phyloP scores from a whole-genome alignment of 2,329 filamentous ascomycete species.

The Trichoderma koningii region DNA sequence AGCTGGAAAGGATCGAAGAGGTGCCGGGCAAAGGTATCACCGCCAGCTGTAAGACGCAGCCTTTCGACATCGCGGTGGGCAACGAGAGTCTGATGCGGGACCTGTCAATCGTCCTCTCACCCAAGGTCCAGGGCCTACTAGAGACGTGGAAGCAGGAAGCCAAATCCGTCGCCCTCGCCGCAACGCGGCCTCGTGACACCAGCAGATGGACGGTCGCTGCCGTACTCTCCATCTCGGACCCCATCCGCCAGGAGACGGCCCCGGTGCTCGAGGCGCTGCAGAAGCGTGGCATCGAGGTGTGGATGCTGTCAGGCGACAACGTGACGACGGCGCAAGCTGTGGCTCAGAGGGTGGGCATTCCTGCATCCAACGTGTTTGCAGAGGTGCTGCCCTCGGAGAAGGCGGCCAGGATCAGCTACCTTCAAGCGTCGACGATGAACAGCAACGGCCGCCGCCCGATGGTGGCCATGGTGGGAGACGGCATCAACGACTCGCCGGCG shows the following conservation, averaged over 20 bases:
- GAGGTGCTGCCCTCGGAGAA: constrained; percentile 86
- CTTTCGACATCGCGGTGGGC: constrained; percentile 63
- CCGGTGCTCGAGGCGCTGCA: constrained; percentile 66
- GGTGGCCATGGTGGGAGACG: constrained; percentile 85
- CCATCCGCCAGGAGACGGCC: constrained; percentile 72
- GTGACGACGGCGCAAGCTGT: constrained; percentile 80
- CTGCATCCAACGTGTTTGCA: constrained; percentile 73
- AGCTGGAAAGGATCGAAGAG: constrained; percentile 59
- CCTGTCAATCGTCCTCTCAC: constrained; percentile 45
- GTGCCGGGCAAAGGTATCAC: constrained; percentile 71
- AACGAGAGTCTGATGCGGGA: constrained; percentile 70
- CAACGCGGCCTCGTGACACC: constrained; percentile 41
- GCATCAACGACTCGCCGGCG: constrained; percentile 86
- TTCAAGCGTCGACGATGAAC: constrained; percentile 57
- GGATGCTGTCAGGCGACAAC: constrained; percentile 94
- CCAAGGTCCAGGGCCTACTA: constrained; percentile 42
- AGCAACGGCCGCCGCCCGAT: constrained; percentile 47
- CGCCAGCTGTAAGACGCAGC: constrained; percentile 50
- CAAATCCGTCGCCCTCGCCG: constrained; percentile 65
- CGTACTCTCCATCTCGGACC: constrained; percentile 76
- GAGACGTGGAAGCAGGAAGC: constrained; percentile 62
- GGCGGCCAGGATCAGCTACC: constrained; percentile 66
- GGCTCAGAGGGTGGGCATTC: constrained; percentile 73
- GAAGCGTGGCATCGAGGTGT: constrained; percentile 69
- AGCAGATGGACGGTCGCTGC: constrained; percentile 57